A percentile compares a stretch with the other conserved stretches of the same genome.
phyloP scores from a whole-genome alignment of 2,329 filamentous ascomycete species.

The Penicillium carneum region DNA sequence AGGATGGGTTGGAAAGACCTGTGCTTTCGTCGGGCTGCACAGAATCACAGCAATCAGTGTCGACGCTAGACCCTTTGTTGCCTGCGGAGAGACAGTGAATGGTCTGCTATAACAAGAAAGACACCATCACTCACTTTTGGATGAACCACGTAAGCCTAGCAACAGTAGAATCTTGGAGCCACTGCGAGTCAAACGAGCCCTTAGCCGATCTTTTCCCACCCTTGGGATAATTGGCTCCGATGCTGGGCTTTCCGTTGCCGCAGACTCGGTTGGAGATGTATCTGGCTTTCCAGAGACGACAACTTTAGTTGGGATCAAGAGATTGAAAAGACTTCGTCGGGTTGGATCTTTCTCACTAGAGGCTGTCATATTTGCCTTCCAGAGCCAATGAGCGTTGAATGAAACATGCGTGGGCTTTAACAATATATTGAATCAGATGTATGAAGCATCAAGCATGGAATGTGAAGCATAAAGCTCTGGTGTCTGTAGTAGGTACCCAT shows the following conservation, averaged over 20 bases:
- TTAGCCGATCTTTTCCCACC: constrained; percentile 38
- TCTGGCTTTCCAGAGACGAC: constrained; percentile 25
- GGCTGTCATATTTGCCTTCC: constrained; percentile 30
- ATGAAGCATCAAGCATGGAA: constrained; percentile 3
- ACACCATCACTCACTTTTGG: constrained; percentile 33
- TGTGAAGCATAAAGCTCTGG: constrained; percentile 1
- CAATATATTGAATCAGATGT: constrained; percentile 7
- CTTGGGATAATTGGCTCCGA: constrained; percentile 30
- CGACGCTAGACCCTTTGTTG: constrained; percentile 26
- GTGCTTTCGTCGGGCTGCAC: constrained; percentile 10
- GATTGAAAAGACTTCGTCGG: constrained; percentile 38
- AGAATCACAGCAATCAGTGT: constrained; percentile 22
- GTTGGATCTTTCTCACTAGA: constrained; percentile 29
- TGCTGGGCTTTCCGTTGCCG: constrained; percentile 38
- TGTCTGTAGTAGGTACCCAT: not conserved
- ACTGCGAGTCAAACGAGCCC: constrained; percentile 43
- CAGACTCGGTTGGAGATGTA: constrained; percentile 30
- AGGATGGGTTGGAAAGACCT: not conserved
- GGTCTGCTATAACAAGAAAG: not conserved
- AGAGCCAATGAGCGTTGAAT: constrained; percentile 9
- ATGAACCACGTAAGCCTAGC: constrained; percentile 42
- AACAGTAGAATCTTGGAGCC: constrained; percentile 50
- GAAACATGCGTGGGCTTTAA: not conserved
- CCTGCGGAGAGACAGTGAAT: constrained; percentile 20
- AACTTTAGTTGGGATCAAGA: constrained; percentile 34